Base-by-base conservation (phyloP, 2,329 filamentous ascomycete genomes). In the Aphanoascus verrucosus region DNA sequence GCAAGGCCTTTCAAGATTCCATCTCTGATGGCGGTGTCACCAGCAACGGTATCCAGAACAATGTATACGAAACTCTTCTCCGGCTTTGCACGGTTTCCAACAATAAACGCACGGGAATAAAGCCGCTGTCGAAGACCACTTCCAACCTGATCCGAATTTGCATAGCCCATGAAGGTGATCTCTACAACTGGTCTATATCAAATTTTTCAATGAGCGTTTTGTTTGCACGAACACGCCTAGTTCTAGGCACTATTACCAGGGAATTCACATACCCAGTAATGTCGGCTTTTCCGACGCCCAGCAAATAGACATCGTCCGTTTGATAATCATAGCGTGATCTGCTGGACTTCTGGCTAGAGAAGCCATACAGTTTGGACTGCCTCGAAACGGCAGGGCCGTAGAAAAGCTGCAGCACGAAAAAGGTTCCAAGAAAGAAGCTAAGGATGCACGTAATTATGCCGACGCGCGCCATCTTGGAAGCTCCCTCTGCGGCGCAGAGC, bases 141-240 rank as follows among this genome's bases (percentile, higher is more conserved):
- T 44, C 91, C 91, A 31, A 85, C 72, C 71, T 97, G 91, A 41
- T 80, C 79, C n/a, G 84, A 74, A 67, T 90, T 86, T 32, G 91
- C 91, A 73, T 96, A 96, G 57, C 90, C 90, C 77, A 91, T 93
- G 65, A 96, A 79, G 62, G 88, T 89, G 64, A 96, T 80, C 68
- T 96, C 88, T 19, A 94, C 89, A 11, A 94, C 88, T 0, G 89
- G 88, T 1, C 86, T 81, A 57, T 11, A 42, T 42, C 28, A 15
- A 9, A 40, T 56, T 8, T 31, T 15, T 20, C 4, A 45, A 34
- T 50, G 31, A 50, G 38, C 37, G 28, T 43, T n/a, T 11, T 34
- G 43, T 12, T 32, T 31, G 2, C 15, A 12, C 42, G 20, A 54
- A 43, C n/a, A n/a, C 32, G 37, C 3, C 46, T 23, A 43, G 46